phyloP scores from a whole-genome alignment of 768 basidiomycete genomes.

The Amanita molliuscula region DNA sequence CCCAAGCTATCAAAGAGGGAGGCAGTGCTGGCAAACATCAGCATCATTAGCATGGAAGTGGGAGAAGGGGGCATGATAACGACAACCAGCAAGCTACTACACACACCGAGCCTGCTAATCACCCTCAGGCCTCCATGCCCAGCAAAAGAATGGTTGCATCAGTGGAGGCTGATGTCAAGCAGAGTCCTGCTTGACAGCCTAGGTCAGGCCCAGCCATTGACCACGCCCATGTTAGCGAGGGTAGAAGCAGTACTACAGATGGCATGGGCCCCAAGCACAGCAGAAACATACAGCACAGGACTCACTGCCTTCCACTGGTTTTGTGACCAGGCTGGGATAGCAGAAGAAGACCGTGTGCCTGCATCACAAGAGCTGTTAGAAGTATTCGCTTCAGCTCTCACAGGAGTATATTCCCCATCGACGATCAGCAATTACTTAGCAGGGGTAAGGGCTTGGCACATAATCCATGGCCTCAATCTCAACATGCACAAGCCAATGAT shows the following conservation, averaged over 20 bases:
- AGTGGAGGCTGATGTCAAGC: constrained; percentile 10
- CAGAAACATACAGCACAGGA: constrained; percentile 24
- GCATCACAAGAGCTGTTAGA: neutral
- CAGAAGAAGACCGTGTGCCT: neutral
- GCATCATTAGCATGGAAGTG: neutral
- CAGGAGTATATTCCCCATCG: constrained; percentile 9
- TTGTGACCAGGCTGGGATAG: constrained; percentile 23
- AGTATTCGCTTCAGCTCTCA: neutral
- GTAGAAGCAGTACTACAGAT: neutral
- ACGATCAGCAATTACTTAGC: constrained; percentile 27
- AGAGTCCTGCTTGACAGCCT: neutral
- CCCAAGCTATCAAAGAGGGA: neutral
- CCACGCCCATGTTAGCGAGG: neutral
- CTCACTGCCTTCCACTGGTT: constrained; percentile 28
- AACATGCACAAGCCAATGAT: constrained; percentile 14
- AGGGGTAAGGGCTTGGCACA: constrained; percentile 35
- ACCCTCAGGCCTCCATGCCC: constrained; percentile 14
- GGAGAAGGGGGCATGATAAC: neutral
- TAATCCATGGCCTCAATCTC: constrained; percentile 27
- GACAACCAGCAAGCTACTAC: neutral
- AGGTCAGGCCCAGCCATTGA: neutral
- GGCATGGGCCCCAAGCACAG: constrained; percentile 21
- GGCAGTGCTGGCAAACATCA: neutral
- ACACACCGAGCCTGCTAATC: neutral
- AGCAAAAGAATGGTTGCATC: constrained; percentile 11